A percentile compares a stretch with the other conserved stretches of the same genome.
Evolutionary conservation across 139 green algal genomes (phyloP).

Genomic region (Penium margaritaceum): DNA sequence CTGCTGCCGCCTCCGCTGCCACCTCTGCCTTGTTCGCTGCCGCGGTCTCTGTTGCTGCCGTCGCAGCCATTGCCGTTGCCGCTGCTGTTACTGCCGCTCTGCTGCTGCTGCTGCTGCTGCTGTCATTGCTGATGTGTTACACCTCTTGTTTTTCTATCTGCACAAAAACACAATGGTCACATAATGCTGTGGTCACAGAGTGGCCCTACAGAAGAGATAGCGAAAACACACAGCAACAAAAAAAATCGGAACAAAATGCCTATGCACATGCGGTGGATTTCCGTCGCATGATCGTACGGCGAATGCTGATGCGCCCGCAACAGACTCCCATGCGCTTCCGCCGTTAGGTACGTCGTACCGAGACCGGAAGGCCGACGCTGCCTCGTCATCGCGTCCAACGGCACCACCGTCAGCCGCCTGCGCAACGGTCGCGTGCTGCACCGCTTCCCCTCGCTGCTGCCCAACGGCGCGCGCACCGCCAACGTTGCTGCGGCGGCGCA

Average conservation of each 20-base stretch:
- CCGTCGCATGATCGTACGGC: not conserved
- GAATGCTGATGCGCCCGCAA: not conserved
- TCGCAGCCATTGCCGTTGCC: too few relatives aligned
- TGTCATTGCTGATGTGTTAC: too few relatives aligned
- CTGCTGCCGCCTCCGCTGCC: too few relatives aligned
- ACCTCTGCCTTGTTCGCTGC: too few relatives aligned
- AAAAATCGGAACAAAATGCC: not conserved
- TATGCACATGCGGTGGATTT: not conserved
- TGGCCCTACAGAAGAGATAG: too few relatives aligned
- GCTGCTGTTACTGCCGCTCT: too few relatives aligned
- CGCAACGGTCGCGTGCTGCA: conserved; percentile 56
- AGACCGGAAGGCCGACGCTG: conserved; percentile 77
- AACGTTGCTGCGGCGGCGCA: conserved; percentile 27
- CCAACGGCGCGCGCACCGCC: conserved; percentile 44
- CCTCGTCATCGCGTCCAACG: conserved; percentile 60
- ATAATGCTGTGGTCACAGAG: not conserved
- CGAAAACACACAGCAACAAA: too few relatives aligned
- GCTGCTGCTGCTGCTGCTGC: too few relatives aligned
- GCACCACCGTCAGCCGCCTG: conserved; percentile 48
- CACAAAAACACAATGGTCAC: not conserved
- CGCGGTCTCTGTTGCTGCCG: too few relatives aligned
- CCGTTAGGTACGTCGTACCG: conserved; percentile 65
- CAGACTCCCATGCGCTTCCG: not conserved
- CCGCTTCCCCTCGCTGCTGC: conserved; percentile 57
- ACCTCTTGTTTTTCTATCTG: too few relatives aligned